Conservation (phyloP, 345 rosid species). For the Boechera divaricarpa region DNA sequence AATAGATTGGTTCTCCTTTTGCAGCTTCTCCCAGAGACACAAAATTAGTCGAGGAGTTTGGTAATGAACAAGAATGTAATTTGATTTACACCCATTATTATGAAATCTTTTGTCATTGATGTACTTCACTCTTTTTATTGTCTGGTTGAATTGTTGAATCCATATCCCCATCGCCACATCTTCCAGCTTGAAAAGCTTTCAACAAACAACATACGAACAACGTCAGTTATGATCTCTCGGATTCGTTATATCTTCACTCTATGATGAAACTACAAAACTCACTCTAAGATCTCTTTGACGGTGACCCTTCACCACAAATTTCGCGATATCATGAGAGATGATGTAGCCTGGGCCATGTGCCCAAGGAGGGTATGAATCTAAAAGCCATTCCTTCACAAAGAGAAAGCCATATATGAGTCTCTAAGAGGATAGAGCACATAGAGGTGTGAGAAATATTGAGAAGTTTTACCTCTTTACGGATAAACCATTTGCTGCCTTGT, state of each 20-base stretch:
- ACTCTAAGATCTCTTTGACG: constrained; percentile 72
- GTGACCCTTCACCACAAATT: constrained; percentile 73
- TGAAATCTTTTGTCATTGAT: constrained; percentile 69
- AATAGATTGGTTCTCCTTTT: constrained; percentile 62
- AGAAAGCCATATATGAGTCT: neutral
- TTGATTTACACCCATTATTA: constrained; percentile 72
- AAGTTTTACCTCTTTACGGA: constrained; percentile 61
- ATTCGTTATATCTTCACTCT: neutral
- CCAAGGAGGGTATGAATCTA: constrained; percentile 84
- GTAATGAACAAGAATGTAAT: constrained; percentile 86
- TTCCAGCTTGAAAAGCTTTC: constrained; percentile 87
- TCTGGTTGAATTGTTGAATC: constrained; percentile 70
- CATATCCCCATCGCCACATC: constrained; percentile 98
- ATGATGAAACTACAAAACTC: constrained; percentile 31
- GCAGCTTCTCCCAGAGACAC: constrained; percentile 92
- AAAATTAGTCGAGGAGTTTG: constrained; percentile 78
- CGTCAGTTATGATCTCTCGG: neutral
- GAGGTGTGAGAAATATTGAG: constrained; percentile 5
- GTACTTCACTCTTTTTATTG: constrained; percentile 63
- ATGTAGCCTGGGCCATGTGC: constrained; percentile 97
- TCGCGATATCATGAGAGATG: constrained; percentile 75
- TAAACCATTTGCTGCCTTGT: constrained; percentile 84
- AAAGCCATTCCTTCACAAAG: constrained; percentile 75
- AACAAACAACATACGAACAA: constrained; percentile 5
- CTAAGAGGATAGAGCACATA: constrained; percentile 26